phyloP scores from a whole-genome alignment of 352 stramenopile genomes.

The Pythium grandisporangium region DNA sequence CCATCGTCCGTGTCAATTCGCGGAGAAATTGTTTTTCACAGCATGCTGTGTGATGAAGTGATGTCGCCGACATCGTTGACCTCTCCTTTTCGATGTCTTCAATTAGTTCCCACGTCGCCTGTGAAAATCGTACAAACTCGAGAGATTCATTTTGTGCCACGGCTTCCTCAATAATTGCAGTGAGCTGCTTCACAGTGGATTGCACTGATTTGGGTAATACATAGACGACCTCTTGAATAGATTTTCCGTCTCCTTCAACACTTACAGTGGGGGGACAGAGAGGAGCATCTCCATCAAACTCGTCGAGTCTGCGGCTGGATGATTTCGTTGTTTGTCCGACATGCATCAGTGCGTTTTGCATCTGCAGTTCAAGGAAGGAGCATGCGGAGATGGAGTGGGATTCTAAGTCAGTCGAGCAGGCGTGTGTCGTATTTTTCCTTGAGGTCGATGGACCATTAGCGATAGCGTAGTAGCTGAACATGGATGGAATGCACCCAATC shows the following conservation, averaged over 20 bases:
- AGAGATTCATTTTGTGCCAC: constrained; percentile 10
- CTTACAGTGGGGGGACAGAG: not conserved
- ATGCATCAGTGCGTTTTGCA: not conserved
- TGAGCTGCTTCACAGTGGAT: constrained; percentile 21
- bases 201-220: not conserved
- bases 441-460: no score
- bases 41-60: constrained; percentile 1
- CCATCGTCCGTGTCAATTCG: constrained; percentile 19
- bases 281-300: not conserved
- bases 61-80: not conserved
- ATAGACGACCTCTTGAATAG: not conserved
- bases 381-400: constrained; percentile 5
- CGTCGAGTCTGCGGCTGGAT: no score
- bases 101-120: constrained; percentile 50
- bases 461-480: constrained; percentile 4
- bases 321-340: no score
- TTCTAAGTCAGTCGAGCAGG: not conserved
- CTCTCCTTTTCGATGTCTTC: constrained; percentile 20
- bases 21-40: no score
- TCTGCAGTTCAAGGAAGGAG: not conserved
- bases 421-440: not conserved
- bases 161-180: constrained; percentile 20
- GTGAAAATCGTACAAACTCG: constrained; percentile 39
- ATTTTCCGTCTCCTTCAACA: not conserved
- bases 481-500: constrained; percentile 5